Evolutionary conservation across 305 asterid genomes (phyloP), one percentile per base, ranked within the genome.

Genomic region (Ilex paraguariensis): DNA sequence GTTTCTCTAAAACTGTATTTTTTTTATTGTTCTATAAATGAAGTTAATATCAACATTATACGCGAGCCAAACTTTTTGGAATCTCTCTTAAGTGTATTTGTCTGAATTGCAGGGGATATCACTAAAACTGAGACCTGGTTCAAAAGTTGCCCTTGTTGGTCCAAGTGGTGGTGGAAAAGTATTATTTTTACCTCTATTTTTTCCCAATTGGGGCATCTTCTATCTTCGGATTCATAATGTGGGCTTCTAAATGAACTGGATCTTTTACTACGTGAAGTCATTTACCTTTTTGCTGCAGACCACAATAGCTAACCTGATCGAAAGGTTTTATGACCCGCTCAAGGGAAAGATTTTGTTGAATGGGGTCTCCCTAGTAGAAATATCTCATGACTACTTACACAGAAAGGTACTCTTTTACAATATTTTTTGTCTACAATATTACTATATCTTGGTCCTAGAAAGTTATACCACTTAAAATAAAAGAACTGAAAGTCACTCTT

Each of bases 101-200:
- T 15, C 11, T 52, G 56, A 57, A 48, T 69, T 73, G 62, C 75
- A 90, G 97, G 97, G 96, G 70, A 83, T 87, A 66, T 75, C 85
- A 3, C 60, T 90, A 59, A 87, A 85, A 61, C 68, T 90, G 65
- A 74, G 64, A 55, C 79, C 92, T 44, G 90, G 96, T 45, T 85
- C 94, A 28, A 90, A 87, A 75, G 95, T 90, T 56, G 97, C 97
- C 2, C 70, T 90, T 51, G 97, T 90, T 39, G 97, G 97, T 72
- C 97, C 97, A 63, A 90, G 97, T 70, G 97, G 97, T 60, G 97
- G 97, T 61, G 97, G 97, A 74, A 90, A 90, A 87, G 97, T 87
- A 82, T 44, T 55, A n/a, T 36, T 36, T 36, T 36, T 8, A 36
- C 9, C 9, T 36, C 42, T 8, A 4, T 36, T 36, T 36, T 36